Base-by-base conservation (phyloP, 169 alveolate species). In the Cystoisospora suis region DNA sequence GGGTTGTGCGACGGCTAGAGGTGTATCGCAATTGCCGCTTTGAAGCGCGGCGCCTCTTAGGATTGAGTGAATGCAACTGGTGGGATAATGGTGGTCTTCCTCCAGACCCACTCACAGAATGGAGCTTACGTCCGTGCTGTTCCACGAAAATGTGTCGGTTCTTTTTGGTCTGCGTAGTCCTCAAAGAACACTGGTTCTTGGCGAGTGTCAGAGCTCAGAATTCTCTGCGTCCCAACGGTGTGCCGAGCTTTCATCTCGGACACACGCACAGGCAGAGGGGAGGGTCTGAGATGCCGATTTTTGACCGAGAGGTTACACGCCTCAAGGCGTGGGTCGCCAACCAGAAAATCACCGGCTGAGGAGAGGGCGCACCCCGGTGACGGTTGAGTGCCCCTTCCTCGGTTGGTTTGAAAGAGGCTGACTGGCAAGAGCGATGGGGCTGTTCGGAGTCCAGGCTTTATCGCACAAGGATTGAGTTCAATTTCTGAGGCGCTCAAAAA, bases 61-160 rank as follows among this genome's bases (percentile, higher is more conserved):
- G 90, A 34, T 56, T 61, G 47, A 85, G 90, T 61, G 58, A 36
- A 85, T 85, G 90, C 72, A 65, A 40, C 83, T 72, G 83, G 83
- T 36, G 83, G 83, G 56, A 72, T 36, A 0, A 12, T 34, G 36
- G 58, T 29, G 40, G 59, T 58, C 36, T 20, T 27, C 42, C 44
- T 42, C 34, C 17, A 32, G 46, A 20, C 32, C 47, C 42, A 45
- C 90, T 44, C 7, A 85, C 90, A 59, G 90, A 85, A 85, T 85
- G 90, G 90, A 69, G 90, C 90, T 85, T 85, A 85, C 44, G 90
- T 59, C 90, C 58, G 79, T 3, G 81, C 81, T 42, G 81, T 45
- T 69, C 91, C 77, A 56, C 42, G 6, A 53, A 53, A 15, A 12
- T 12, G 29, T 23, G 23, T 53, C 29, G 65, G 12, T 53, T 53